A percentile compares a stretch with the other conserved stretches of the same genome.
Evolutionary conservation across 116 monocot genomes (phyloP).

Genomic region (Iris pallida): DNA sequence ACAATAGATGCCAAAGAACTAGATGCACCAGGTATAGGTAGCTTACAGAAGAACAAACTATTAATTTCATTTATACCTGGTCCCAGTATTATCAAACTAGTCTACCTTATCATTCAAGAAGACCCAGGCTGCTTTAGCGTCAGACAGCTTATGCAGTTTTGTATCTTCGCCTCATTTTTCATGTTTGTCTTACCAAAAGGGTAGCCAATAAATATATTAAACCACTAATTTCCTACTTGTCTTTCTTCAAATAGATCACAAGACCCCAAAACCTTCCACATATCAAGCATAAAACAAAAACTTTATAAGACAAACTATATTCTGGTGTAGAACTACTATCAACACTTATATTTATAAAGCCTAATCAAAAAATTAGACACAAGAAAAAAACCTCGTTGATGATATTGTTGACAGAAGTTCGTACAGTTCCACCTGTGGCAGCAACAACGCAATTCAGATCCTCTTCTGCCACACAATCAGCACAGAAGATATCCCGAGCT

Average conservation of each 20-base stretch:
- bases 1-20: too few relatives aligned
- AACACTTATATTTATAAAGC: neutral
- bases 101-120: too few relatives aligned
- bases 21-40: too few relatives aligned
- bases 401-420: constrained; percentile 95
- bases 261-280: constrained; percentile 71
- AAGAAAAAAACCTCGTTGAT: constrained; percentile 66
- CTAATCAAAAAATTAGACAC: neutral
- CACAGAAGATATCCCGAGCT: constrained; percentile 95
- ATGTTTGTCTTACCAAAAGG: constrained; percentile 88
- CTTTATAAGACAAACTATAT: neutral
- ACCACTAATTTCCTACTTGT: constrained; percentile 96
- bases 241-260: constrained; percentile 95
- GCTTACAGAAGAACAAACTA: too few relatives aligned
- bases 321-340: neutral
- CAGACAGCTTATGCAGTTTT: too few relatives aligned
- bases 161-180: too few relatives aligned
- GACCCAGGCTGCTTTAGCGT: too few relatives aligned
- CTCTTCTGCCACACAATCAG: constrained; percentile 93
- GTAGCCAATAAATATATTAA: constrained; percentile 97
- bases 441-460: constrained; percentile 90
- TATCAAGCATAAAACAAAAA: neutral
- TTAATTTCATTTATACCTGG: too few relatives aligned
- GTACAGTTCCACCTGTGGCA: constrained; percentile 94
- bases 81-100: too few relatives aligned